Evolutionary conservation across 495 filamentous ascomycete genomes (phyloP).

Genomic region (Neurospora pannonica): DNA sequence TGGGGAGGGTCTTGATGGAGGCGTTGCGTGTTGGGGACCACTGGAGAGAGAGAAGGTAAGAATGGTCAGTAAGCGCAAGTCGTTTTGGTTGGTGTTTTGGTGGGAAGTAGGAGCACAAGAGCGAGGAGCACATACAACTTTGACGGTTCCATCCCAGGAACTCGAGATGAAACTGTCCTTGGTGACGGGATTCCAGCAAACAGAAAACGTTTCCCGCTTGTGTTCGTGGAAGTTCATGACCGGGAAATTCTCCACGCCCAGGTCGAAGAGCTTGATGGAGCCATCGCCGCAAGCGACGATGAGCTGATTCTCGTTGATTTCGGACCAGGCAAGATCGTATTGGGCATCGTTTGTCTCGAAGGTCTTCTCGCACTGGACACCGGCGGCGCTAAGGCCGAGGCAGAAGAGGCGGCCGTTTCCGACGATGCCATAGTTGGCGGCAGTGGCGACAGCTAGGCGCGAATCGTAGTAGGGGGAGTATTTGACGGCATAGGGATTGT

Average conservation of each 20-base stretch:
- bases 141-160: slow-evolving; percentile 91
- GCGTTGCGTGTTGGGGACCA: slow-evolving; percentile 68
- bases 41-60: slow-evolving; percentile 16
- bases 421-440: slow-evolving; percentile 91
- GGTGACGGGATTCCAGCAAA: slow-evolving; percentile 82
- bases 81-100: neutral
- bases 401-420: slow-evolving; percentile 88
- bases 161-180: slow-evolving; percentile 83
- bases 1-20: slow-evolving; percentile 74
- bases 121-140: slow-evolving; percentile 47
- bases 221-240: slow-evolving; percentile 86
- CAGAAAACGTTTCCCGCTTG: slow-evolving; percentile 80
- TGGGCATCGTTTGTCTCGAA: slow-evolving; percentile 96
- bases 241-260: slow-evolving; percentile 66
- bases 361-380: slow-evolving; percentile 76
- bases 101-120: neutral
- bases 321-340: slow-evolving; percentile 89
- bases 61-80: neutral
- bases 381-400: slow-evolving; percentile 67
- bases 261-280: slow-evolving; percentile 88
- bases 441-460: slow-evolving; percentile 74
- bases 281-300: slow-evolving; percentile 83
- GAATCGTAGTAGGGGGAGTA: slow-evolving; percentile 98
- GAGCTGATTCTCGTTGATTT: slow-evolving; percentile 89
- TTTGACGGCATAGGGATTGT: slow-evolving; percentile 89